Conservation (phyloP, 2,329 filamentous ascomycete species). For the Metarhizium humberi region DNA sequence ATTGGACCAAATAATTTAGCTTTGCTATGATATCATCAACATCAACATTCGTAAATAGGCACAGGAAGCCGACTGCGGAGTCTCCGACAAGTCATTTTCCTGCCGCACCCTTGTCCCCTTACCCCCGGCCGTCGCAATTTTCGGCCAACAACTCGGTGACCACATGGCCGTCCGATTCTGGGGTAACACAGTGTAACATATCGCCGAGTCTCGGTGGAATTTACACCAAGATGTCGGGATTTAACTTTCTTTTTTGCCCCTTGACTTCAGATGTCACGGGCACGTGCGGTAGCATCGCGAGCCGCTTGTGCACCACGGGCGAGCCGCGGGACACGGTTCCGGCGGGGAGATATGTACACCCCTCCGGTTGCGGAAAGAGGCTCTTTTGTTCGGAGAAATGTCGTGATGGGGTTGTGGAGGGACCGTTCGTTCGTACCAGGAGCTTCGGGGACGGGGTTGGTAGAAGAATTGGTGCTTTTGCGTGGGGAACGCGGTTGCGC, state of each 20-base stretch:
- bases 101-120: too few species aligned
- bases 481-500: too few species aligned
- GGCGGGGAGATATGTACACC: neutral
- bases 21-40: too few species aligned
- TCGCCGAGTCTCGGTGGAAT: neutral
- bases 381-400: neutral
- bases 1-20: too few species aligned
- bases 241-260: neutral
- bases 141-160: too few species aligned
- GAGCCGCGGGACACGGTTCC: neutral
- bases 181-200: neutral
- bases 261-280: neutral
- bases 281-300: neutral
- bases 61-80: too few species aligned
- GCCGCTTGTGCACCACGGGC: neutral
- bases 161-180: neutral
- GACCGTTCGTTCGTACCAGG: neutral
- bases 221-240: neutral
- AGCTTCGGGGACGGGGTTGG: neutral
- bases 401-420: neutral
- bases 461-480: neutral
- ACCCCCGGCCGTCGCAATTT: too few species aligned
- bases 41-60: too few species aligned
- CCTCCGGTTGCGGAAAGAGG: neutral
- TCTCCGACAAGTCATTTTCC: too few species aligned